Evolutionary conservation across 73 alveolate genomes (phyloP).

Genomic region (Halteria grandinella): DNA sequence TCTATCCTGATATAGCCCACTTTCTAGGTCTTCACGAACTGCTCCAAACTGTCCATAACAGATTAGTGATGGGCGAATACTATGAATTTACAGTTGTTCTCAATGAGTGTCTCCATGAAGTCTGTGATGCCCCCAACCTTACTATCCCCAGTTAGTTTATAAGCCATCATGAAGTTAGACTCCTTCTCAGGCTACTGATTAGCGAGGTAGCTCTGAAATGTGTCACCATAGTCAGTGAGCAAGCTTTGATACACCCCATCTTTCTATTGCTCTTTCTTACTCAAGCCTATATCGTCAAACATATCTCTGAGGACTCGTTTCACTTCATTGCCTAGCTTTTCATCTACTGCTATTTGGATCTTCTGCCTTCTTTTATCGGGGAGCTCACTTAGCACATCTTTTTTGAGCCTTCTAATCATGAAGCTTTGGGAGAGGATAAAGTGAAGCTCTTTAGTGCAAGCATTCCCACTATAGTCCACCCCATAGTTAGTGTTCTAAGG

Average conservation of each 20-base stretch:
- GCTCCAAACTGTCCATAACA: constrained; percentile 76
- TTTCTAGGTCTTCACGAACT: constrained; percentile 41
- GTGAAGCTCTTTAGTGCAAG: constrained; percentile 81
- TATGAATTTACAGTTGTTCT: constrained; percentile 77
- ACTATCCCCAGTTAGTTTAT: constrained; percentile 78
- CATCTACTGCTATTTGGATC: constrained; percentile 68
- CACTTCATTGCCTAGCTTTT: constrained; percentile 12
- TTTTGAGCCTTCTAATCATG: constrained; percentile 91
- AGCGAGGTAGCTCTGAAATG: not conserved
- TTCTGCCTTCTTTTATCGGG: constrained; percentile 90
- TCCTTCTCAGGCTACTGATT: constrained; percentile 11
- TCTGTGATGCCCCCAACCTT: constrained; percentile 85
- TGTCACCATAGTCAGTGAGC: not conserved
- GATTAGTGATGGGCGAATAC: constrained; percentile 89
- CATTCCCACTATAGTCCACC: constrained; percentile 80
- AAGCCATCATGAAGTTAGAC: constrained; percentile 44
- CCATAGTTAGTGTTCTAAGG: constrained; percentile 78
- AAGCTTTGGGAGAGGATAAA: constrained; percentile 67
- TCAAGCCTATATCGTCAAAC: not conserved
- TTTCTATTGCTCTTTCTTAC: not conserved
- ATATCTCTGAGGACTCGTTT: not conserved
- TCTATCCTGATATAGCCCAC: constrained; percentile 75
- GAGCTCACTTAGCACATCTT: constrained; percentile 83
- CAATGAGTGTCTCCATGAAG: constrained; percentile 75
- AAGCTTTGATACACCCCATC: not conserved